phyloP scores from a whole-genome alignment of 1,284 basidiomycete genomes.

The Ustilago shanxiensis region DNA sequence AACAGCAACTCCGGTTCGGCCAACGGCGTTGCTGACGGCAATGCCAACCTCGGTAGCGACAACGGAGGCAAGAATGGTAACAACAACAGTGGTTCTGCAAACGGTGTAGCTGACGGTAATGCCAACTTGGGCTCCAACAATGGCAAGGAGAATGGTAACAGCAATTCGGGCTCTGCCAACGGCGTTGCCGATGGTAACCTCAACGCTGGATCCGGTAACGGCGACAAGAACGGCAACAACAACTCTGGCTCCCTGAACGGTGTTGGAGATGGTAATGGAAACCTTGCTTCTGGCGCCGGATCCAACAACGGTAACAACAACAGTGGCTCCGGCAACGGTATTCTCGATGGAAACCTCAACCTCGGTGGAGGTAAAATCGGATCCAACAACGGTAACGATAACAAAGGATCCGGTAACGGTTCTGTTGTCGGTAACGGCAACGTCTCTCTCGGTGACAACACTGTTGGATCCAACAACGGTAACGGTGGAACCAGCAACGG shows the following conservation, averaged over 20 bases:
- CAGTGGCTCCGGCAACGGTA: conserved; percentile 23
- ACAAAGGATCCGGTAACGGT: conserved; percentile 26
- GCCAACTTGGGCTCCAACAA: conserved; percentile 24
- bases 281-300: conserved; percentile 27
- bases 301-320: conserved; percentile 31
- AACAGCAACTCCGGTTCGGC: conserved; percentile 26
- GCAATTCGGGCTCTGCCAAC: conserved; percentile 25
- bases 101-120: conserved; percentile 27
- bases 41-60: conserved; percentile 37
- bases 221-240: conserved; percentile 28
- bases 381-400: conserved; percentile 26
- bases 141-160: conserved; percentile 28
- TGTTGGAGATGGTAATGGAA: conserved; percentile 36
- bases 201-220: conserved; percentile 31
- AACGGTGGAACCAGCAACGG: conserved; percentile 23
- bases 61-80: conserved; percentile 37
- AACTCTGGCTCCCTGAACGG: conserved; percentile 31
- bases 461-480: conserved; percentile 24
- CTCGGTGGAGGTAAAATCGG: conserved; percentile 12
- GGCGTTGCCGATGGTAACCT: conserved; percentile 29
- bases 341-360: conserved; percentile 31
- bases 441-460: conserved; percentile 6
- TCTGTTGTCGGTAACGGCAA: conserved; percentile 23
- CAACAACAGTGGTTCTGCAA: conserved; percentile 18
- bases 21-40: conserved; percentile 36